Base-by-base conservation (phyloP, 2,329 filamentous ascomycete species). In the Pseudocercospora crystallina region DNA sequence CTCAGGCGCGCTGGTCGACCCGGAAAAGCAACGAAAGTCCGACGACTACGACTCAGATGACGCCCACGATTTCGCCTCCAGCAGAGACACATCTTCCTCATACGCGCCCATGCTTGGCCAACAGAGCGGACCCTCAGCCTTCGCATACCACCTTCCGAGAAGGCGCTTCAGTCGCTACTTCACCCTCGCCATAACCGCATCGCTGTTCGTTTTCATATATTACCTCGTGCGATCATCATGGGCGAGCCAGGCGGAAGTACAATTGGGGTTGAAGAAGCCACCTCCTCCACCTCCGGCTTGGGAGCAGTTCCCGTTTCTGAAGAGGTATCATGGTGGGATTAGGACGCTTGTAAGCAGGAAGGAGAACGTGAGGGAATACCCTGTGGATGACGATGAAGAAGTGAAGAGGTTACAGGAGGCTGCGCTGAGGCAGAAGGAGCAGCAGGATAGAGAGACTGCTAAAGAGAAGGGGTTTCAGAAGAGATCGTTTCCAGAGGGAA, bases 251-350 rank as follows among this genome's bases (percentile, higher is more conserved):
- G 73, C 86, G 15, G 74, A 80, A 54, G 69, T 79, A 44, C 79
- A 80, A 51, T 65, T 86, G 26, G 79, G 81, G 12, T 26, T 63
- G 45, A 58, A 61, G 32, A 62, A 64, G 30, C 83, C 83, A 57
- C 79, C 79, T 10, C 78, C 82, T 0, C 81, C 83, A 14, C 87
- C 89, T 10, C 82, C 84, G 0, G 71, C 81, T n/a, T 97, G 91
- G 90, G 89, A 95, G 67, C 81, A 80, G 8, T 97, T 95, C 66
- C 83, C 84, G 0, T 95, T 96, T 64, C 71, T 99, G 54, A 86
- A 85, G 53, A 81, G 91, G 56, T 99, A 96, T 68, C 94, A 96
- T 68, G 92, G 90, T 11, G 94, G 94, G 1, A 79, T 99, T 52
- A 80, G 85, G 57, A 86, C 81, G 0, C 66, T 99, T 54, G 81